These are phyloP conservation scores for Pueraria montana DNA, from an alignment of 306 rosid species.

Conservation along the genomic window DNA sequence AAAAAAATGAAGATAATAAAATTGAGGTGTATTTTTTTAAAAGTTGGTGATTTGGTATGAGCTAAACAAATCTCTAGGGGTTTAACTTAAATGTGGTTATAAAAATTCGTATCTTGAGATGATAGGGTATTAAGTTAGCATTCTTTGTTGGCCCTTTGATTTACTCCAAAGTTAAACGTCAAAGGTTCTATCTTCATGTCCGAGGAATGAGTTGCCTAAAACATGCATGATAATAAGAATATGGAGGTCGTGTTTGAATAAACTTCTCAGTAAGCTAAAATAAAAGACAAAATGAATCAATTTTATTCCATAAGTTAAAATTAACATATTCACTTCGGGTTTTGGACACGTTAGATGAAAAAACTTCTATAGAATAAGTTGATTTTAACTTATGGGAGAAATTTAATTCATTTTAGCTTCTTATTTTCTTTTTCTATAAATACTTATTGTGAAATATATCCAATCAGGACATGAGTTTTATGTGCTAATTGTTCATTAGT, in stretches of 20 bases:
- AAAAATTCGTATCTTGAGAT: neutral
- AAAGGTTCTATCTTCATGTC: neutral
- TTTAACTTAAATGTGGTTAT: neutral
- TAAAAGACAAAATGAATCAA: no score
- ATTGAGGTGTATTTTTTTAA: neutral
- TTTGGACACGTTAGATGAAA: no score
- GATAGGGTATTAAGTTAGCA: neutral
- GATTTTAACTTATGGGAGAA: neutral
- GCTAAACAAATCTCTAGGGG: neutral
- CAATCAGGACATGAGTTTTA: neutral
- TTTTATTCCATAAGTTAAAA: no score
- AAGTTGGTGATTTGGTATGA: neutral
- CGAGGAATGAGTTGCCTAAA: neutral
- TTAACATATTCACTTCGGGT: no score
- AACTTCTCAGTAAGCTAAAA: neutral
- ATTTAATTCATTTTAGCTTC: neutral
- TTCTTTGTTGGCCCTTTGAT: slow-evolving; percentile 1
- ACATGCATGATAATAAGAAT: neutral
- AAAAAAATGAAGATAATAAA: neutral
- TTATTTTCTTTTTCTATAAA: neutral
- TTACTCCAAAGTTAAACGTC: slow-evolving; percentile 12
- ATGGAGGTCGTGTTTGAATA: neutral
- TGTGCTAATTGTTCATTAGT: neutral
- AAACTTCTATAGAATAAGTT: no score
- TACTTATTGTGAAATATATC: no score